Percentiles rank a stretch among this genome's conserved stretches.
phyloP scores from a whole-genome alignment of 257 asterid species.

The Solanum verrucosum region DNA sequence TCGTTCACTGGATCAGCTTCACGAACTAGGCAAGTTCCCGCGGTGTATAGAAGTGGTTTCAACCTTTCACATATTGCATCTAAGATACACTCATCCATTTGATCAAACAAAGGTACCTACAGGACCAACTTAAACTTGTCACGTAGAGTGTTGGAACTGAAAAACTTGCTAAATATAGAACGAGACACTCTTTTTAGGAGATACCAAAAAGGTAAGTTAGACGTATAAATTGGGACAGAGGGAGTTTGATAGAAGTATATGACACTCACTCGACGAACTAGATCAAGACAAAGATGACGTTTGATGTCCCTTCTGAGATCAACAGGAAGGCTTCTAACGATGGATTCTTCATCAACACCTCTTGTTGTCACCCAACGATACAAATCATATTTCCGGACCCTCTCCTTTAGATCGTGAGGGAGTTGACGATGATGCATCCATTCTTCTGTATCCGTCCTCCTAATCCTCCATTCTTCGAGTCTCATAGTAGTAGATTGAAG shows the following conservation, averaged over 20 bases:
- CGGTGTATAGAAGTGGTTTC: constrained; percentile 42
- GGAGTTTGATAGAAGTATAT: not conserved
- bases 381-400: constrained; percentile 43
- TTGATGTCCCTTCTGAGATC: constrained; percentile 69
- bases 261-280: constrained; percentile 53
- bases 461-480: constrained; percentile 71
- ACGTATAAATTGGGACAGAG: not conserved
- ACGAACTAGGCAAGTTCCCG: constrained; percentile 40
- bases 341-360: constrained; percentile 59
- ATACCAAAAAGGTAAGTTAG: not conserved
- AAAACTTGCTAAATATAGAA: not conserved
- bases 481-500: constrained; percentile 51
- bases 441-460: constrained; percentile 50
- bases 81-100: constrained; percentile 49
- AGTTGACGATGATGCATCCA: constrained; percentile 76
- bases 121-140: not conserved
- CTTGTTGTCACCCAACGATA: constrained; percentile 52
- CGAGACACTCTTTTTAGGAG: not conserved
- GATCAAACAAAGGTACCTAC: constrained; percentile 57
- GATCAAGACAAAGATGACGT: constrained; percentile 59
- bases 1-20: constrained; percentile 65
- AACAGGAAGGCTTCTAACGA: constrained; percentile 37
- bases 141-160: not conserved
- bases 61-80: constrained; percentile 66
- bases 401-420: constrained; percentile 45